These are phyloP conservation scores for Ormosia semicastrata DNA, from an alignment of 306 rosid genomes.

Conservation along the genomic window DNA sequence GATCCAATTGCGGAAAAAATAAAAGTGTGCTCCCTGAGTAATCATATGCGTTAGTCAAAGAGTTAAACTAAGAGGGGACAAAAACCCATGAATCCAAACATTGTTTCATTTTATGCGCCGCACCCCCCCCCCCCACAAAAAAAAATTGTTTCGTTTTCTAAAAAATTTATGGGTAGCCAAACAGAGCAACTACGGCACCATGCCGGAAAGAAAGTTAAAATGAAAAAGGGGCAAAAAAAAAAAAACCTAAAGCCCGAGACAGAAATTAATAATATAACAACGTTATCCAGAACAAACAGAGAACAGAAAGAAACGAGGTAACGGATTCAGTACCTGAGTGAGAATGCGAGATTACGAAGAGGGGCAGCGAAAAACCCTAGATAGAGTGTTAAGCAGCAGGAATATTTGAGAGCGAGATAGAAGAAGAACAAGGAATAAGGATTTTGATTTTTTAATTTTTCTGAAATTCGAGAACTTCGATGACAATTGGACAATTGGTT, in stretches of 20 bases:
- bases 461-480: neutral
- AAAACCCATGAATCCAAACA: neutral
- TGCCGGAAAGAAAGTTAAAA: neutral
- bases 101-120: neutral
- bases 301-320: neutral
- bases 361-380: slow-evolving; percentile 34
- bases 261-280: neutral
- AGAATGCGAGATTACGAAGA: neutral
- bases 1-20: neutral
- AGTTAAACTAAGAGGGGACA: neutral
- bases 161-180: neutral
- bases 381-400: neutral
- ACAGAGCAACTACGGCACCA: neutral
- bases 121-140: too few relatives aligned
- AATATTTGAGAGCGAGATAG: neutral
- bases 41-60: neutral
- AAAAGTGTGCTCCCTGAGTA: neutral
- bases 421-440: neutral
- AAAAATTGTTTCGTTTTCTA: too few relatives aligned
- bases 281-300: neutral
- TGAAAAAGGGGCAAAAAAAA: neutral
- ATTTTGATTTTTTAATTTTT: neutral
- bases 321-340: slow-evolving; percentile 20
- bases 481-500: neutral
- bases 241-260: slow-evolving; percentile 9